A percentile compares a stretch with the other conserved stretches of the same genome.
phyloP scores from a whole-genome alignment of 495 filamentous ascomycete species.

The Podospora comata region DNA sequence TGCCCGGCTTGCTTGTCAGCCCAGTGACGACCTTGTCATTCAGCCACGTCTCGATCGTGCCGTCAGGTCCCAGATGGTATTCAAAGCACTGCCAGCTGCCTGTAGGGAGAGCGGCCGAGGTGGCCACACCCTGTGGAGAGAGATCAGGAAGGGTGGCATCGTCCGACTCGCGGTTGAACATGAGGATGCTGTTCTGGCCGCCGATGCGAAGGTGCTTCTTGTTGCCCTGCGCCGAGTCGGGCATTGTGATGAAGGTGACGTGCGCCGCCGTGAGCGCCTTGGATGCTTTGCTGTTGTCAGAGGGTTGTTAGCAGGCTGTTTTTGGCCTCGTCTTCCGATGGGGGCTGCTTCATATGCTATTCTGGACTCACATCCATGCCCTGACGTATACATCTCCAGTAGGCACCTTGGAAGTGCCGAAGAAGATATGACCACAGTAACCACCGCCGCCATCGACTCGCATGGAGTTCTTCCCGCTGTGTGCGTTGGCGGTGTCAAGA shows the following conservation, averaged over 20 bases:
- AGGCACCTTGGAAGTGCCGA: constrained; percentile 55
- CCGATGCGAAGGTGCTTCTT: constrained; percentile 59
- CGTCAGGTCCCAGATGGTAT: constrained; percentile 54
- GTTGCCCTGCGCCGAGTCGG: constrained; percentile 50
- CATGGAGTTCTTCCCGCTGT: constrained; percentile 56
- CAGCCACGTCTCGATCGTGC: constrained; percentile 56
- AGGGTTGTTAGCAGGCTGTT: not conserved
- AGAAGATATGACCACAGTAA: constrained; percentile 59
- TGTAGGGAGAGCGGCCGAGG: constrained; percentile 48
- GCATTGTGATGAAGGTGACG: constrained; percentile 61
- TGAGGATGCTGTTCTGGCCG: constrained; percentile 55
- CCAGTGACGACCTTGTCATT: constrained; percentile 48
- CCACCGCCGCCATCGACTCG: constrained; percentile 52
- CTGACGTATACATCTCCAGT: constrained; percentile 55
- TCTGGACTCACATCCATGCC: constrained; percentile 47
- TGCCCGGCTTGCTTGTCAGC: constrained; percentile 44
- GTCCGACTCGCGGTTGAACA: constrained; percentile 60
- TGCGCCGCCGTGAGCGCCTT: constrained; percentile 52
- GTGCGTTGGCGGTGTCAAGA: constrained; percentile 50
- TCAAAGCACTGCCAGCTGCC: constrained; percentile 55
- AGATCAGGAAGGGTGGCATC: constrained; percentile 59
- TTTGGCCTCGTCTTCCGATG: no score
- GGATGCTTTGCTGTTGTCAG: constrained; percentile 45
- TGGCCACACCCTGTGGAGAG: constrained; percentile 53
- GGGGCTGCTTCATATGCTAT: not conserved